Percentiles rank a stretch among this genome's conserved stretches.
These are phyloP conservation scores for Moesziomyces antarcticus DNA, from an alignment of 1,284 basidiomycete species.

Conservation along the genomic window DNA sequence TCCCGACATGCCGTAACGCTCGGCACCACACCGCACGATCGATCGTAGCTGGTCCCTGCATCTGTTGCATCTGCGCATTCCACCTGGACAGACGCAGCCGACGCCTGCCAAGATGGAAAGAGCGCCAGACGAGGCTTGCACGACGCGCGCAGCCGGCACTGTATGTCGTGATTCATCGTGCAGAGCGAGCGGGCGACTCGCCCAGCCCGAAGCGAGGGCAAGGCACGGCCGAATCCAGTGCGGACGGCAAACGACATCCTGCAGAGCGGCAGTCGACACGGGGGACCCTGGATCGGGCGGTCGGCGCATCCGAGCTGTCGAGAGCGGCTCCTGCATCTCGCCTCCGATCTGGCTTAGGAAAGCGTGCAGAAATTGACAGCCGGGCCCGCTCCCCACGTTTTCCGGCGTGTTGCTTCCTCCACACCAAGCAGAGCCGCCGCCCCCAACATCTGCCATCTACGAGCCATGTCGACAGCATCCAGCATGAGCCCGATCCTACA, in stretches of 20 bases:
- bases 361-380: constrained; percentile 46
- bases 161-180: too few species aligned
- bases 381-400: constrained; percentile 22
- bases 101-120: too few species aligned
- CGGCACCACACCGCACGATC: too few species aligned
- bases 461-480: neutral
- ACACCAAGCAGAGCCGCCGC: neutral
- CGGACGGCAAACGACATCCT: neutral
- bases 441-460: neutral
- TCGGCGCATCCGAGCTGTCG: too few species aligned
- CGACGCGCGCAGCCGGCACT: too few species aligned
- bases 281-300: neutral
- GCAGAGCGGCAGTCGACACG: neutral
- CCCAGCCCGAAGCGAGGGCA: neutral
- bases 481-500: too few species aligned
- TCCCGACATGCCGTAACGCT: too few species aligned
- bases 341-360: constrained; percentile 42
- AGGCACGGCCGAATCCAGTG: neutral
- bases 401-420: constrained; percentile 5
- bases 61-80: too few species aligned
- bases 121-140: too few species aligned
- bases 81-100: too few species aligned
- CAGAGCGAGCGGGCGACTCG: too few species aligned
- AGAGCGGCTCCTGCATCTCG: neutral
- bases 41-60: too few species aligned